phyloP scores from a whole-genome alignment of 768 basidiomycete genomes.

The Serendipita vermifera region DNA sequence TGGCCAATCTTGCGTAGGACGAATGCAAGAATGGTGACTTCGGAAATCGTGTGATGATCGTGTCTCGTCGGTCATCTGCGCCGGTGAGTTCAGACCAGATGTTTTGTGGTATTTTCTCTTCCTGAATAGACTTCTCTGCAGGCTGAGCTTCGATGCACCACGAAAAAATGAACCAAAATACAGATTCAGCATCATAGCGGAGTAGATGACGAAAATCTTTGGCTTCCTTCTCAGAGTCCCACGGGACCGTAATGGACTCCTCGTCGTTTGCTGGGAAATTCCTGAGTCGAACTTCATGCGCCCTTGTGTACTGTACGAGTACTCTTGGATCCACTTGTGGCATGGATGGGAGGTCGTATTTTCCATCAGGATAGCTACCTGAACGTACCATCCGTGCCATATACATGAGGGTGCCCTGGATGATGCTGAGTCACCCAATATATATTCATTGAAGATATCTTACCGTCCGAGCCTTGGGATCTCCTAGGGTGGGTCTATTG shows the following conservation, averaged over 20 bases:
- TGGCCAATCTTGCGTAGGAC: not conserved
- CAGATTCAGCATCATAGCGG: constrained; percentile 3
- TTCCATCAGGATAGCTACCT: not conserved
- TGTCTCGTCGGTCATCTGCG: not conserved
- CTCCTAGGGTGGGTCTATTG: too few species aligned
- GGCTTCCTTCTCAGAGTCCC: too few species aligned
- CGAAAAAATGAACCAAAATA: not conserved
- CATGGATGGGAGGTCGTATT: not conserved
- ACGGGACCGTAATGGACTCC: not conserved
- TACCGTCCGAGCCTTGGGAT: too few species aligned
- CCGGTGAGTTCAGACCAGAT: not conserved
- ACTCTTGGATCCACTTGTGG: not conserved
- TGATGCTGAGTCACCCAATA: too few species aligned
- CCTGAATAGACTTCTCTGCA: not conserved
- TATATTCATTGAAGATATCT: too few species aligned
- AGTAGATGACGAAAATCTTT: not conserved
- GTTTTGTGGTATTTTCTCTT: not conserved
- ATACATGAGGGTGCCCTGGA: not conserved
- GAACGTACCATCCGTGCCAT: not conserved
- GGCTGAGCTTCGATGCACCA: not conserved
- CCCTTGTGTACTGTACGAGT: not conserved
- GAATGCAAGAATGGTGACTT: not conserved
- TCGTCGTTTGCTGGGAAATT: not conserved
- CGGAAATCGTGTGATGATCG: not conserved
- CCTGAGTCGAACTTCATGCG: not conserved